phyloP scores from a whole-genome alignment of 1,284 basidiomycete species.

The Omphalotus olearius region DNA sequence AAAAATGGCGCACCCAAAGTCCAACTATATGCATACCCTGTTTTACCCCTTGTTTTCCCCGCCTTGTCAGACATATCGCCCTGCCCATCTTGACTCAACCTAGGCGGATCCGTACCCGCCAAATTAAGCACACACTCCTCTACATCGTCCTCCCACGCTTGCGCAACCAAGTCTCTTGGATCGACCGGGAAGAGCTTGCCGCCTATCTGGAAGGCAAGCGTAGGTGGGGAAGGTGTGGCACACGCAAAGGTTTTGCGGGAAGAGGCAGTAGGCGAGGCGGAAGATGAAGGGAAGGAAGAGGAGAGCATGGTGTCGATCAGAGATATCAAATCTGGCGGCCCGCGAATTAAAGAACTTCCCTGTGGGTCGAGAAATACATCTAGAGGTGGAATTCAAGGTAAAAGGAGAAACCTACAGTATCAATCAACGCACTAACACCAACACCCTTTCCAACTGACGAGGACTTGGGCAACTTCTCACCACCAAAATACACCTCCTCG shows the following conservation, averaged over 20 bases:
- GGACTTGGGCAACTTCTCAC: constrained; percentile 41
- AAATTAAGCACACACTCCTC: constrained; percentile 9
- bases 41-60: constrained; percentile 10
- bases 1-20: constrained; percentile 51
- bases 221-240: constrained; percentile 36
- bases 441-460: constrained; percentile 31
- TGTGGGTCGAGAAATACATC: constrained; percentile 18
- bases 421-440: constrained; percentile 31
- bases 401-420: constrained; percentile 28
- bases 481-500: constrained; percentile 49
- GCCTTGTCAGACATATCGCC: constrained; percentile 16
- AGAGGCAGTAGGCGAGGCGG: too few relatives aligned
- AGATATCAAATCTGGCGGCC: constrained; percentile 32
- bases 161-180: constrained; percentile 7
- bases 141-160: neutral
- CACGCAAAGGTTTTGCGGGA: constrained; percentile 28
- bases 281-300: constrained; percentile 7
- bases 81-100: neutral
- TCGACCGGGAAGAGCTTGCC: constrained; percentile 25
- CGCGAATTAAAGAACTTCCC: constrained; percentile 37
- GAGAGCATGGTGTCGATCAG: constrained; percentile 41
- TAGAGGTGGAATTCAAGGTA: constrained; percentile 1
- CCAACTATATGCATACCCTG: constrained; percentile 49
- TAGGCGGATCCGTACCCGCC: constrained; percentile 13
- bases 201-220: constrained; percentile 43